A percentile compares a stretch with the other conserved stretches of the same genome.
These are phyloP conservation scores for Ceratobasidium sp. DNA, from an alignment of 1,284 basidiomycete species.

Conservation along the genomic window DNA sequence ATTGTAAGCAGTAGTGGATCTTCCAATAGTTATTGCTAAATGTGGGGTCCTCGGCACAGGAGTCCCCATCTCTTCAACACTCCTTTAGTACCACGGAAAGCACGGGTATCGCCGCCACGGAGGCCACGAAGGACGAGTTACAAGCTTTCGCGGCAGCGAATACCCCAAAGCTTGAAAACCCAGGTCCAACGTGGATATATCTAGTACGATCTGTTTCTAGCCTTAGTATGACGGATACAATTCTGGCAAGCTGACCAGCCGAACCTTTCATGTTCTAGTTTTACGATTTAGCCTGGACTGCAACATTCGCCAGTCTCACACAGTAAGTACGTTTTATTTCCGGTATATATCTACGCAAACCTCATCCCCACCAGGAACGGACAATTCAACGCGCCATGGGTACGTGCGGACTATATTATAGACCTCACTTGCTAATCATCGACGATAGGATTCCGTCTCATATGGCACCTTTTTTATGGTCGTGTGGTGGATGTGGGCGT, in stretches of 20 bases:
- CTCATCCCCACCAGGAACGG: conserved; percentile 1
- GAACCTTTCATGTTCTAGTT: conserved; percentile 1
- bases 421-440: background rate
- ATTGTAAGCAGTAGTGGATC: background rate
- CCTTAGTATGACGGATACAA: no score
- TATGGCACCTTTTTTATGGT: conserved; percentile 23
- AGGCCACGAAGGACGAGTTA: no score
- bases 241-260: no score
- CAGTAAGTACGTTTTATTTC: background rate
- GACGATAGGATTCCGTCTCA: conserved; percentile 16
- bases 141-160: background rate
- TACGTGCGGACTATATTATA: background rate
- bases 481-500: conserved; percentile 30
- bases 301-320: conserved; percentile 36
- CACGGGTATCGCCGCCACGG: no score
- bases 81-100: no score
- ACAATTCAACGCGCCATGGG: conserved; percentile 34
- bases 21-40: no score
- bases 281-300: conserved; percentile 42
- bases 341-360: background rate
- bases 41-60: no score
- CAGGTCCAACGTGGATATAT: conserved; percentile 33
- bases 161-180: conserved; percentile 1
- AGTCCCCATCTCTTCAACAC: no score
- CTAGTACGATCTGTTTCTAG: background rate